Conservation (phyloP, 225 moss, liverwort and hornwort genomes). For the Anthoceros angustus region DNA sequence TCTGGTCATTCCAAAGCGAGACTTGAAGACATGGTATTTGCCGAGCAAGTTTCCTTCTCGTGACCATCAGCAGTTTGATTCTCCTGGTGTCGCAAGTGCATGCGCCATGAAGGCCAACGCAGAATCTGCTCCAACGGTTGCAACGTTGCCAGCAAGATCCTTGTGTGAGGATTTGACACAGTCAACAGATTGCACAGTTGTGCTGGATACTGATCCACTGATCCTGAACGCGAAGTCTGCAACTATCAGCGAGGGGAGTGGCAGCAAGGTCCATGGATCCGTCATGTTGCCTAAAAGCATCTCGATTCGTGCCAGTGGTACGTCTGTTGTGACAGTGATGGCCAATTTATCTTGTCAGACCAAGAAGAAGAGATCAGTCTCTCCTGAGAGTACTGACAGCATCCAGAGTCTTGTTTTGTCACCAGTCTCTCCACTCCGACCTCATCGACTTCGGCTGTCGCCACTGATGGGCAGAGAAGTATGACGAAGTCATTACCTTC, state of each 20-base stretch:
- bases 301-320: conserved; percentile 4
- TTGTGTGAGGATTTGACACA: not conserved
- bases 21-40: not conserved
- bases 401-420: conserved; percentile 4
- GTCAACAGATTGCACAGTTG: not conserved
- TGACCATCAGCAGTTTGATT: not conserved
- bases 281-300: conserved; percentile 2
- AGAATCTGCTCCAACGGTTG: not conserved
- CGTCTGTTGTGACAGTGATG: conserved; percentile 1
- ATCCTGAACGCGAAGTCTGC: not conserved
- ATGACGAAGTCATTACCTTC: not conserved
- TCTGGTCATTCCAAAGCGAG: not conserved
- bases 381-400: conserved; percentile 5
- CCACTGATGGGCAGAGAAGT: not conserved
- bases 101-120: not conserved
- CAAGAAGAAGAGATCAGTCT: conserved; percentile 2
- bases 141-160: not conserved
- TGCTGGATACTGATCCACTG: not conserved
- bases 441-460: conserved; percentile 4
- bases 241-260: conserved; percentile 2
- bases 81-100: not conserved
- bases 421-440: not conserved
- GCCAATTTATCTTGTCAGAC: conserved; percentile 2
- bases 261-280: not conserved
- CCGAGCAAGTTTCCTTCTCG: not conserved